A percentile compares a stretch with the other conserved stretches of the same genome.
These are phyloP conservation scores for Herpetospermum pedunculosum DNA, from an alignment of 306 rosid genomes.

Conservation along the genomic window DNA sequence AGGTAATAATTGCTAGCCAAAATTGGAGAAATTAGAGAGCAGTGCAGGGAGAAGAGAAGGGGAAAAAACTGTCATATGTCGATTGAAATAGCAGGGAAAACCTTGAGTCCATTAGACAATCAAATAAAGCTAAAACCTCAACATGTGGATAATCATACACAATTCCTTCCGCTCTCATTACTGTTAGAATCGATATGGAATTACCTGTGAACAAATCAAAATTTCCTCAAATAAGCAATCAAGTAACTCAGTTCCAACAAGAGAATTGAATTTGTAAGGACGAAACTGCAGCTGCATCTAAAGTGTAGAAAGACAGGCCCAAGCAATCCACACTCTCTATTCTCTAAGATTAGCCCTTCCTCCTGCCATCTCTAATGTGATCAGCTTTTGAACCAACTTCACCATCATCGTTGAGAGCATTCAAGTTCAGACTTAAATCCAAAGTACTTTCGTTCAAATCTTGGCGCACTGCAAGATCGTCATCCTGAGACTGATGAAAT, in stretches of 20 bases:
- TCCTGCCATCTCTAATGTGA: slow-evolving; percentile 41
- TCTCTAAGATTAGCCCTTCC: slow-evolving; percentile 3
- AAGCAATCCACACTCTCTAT: background rate
- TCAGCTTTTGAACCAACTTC: slow-evolving; percentile 42
- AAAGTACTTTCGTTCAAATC: slow-evolving; percentile 89
- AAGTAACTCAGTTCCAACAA: background rate
- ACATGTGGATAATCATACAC: background rate
- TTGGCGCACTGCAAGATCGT: slow-evolving; percentile 58
- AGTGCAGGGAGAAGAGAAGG: too few species aligned
- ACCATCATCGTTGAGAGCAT: slow-evolving; percentile 45
- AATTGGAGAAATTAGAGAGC: background rate
- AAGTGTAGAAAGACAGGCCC: background rate
- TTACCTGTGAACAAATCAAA: slow-evolving; percentile 1
- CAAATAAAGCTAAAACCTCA: background rate
- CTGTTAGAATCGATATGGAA: background rate
- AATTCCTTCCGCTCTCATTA: background rate
- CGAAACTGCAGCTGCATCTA: background rate
- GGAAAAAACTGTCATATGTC: too few species aligned
- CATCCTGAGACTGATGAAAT: slow-evolving; percentile 32
- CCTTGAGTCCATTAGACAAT: background rate
- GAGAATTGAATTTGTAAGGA: background rate
- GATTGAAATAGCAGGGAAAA: background rate
- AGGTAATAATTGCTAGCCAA: background rate
- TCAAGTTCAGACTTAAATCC: slow-evolving; percentile 86
- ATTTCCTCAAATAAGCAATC: background rate